These are phyloP conservation scores for Marsdenia floribunda DNA, from an alignment of 257 asterid genomes.

Conservation along the genomic window DNA sequence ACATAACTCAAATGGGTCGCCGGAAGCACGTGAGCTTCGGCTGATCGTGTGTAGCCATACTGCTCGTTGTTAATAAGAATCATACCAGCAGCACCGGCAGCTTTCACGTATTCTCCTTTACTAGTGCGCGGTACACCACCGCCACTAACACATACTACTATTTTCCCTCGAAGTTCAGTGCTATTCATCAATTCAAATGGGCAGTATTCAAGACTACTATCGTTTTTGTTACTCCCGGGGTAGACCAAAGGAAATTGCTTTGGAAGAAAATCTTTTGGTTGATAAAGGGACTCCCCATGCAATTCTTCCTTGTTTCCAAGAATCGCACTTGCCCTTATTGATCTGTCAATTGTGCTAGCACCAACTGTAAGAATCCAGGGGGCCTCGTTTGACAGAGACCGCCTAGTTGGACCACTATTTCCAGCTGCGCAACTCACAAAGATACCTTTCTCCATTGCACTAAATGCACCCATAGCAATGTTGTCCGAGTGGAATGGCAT, in stretches of 20 bases:
- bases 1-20: slow-evolving; percentile 8
- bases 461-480: slow-evolving; percentile 15
- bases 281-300: not conserved
- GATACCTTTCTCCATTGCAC: slow-evolving; percentile 19
- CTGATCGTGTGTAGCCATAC: not conserved
- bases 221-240: not conserved
- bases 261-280: not conserved
- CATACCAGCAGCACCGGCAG: slow-evolving; percentile 18
- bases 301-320: slow-evolving; percentile 14
- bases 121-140: not conserved
- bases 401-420: slow-evolving; percentile 8
- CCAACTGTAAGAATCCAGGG: slow-evolving; percentile 14
- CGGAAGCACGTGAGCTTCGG: slow-evolving; percentile 14
- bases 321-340: not conserved
- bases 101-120: slow-evolving; percentile 5
- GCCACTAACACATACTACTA: slow-evolving; percentile 1
- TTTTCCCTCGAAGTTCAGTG: slow-evolving; percentile 8
- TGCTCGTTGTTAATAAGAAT: slow-evolving; percentile 1
- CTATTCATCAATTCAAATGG: not conserved
- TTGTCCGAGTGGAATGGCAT: not conserved
- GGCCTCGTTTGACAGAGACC: slow-evolving; percentile 1
- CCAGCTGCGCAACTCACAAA: slow-evolving; percentile 22
- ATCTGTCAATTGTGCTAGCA: slow-evolving; percentile 10
- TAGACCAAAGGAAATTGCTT: not conserved
- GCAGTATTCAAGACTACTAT: not conserved